phyloP scores from a whole-genome alignment of 2,329 filamentous ascomycete genomes.

The Thyridium curvatum region DNA sequence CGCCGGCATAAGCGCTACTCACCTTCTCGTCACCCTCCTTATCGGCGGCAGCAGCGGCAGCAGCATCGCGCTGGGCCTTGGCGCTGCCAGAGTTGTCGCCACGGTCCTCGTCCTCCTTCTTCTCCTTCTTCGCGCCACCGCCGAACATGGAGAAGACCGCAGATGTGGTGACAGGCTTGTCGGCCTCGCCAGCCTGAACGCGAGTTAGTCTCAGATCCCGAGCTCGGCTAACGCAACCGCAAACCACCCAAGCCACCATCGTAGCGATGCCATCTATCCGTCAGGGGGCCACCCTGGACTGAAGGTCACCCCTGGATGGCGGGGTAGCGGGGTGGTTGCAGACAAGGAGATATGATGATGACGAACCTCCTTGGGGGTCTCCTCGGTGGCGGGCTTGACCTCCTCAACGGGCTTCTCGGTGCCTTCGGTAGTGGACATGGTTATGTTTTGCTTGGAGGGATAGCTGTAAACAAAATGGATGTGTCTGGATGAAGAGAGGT shows the following conservation, averaged over 20 bases:
- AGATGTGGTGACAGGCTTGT: constrained; percentile 46
- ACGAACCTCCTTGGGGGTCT: constrained; percentile 10
- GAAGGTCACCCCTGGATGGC: too few species aligned
- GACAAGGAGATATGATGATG: not conserved
- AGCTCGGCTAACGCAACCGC: not conserved
- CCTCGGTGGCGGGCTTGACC: constrained; percentile 18
- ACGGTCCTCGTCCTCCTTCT: constrained; percentile 78
- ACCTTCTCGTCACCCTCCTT: constrained; percentile 54
- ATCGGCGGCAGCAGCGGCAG: constrained; percentile 46
- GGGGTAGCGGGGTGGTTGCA: not conserved
- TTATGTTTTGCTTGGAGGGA: constrained; percentile 6
- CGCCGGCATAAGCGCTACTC: too few species aligned
- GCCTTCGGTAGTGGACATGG: constrained; percentile 25
- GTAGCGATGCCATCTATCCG: too few species aligned
- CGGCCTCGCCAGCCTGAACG: constrained; percentile 14
- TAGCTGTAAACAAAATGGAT: constrained; percentile 2
- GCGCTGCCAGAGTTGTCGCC: constrained; percentile 85
- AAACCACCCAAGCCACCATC: not conserved
- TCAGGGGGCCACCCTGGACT: too few species aligned
- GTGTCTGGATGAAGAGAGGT: constrained; percentile 2
- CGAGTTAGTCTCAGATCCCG: not conserved
- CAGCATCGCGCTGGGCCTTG: constrained; percentile 67
- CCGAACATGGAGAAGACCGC: constrained; percentile 98
- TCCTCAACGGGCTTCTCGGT: constrained; percentile 24
- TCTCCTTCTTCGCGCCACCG: constrained; percentile 93